Base-by-base conservation (phyloP, 768 basidiomycete genomes). In the Kwoniella heveanensis region DNA sequence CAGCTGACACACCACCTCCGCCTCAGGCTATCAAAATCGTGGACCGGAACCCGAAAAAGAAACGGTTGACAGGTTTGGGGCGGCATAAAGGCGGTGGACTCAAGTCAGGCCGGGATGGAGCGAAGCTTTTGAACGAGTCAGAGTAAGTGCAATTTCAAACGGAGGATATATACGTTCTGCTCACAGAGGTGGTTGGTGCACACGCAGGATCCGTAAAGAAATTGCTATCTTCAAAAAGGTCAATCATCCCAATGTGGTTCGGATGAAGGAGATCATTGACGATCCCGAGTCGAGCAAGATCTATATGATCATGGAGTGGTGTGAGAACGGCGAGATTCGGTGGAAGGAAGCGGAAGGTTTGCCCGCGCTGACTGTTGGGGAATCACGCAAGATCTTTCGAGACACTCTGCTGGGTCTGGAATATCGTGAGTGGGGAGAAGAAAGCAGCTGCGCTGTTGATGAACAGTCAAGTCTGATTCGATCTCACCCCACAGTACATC, bases 171-270 rank as follows among this genome's bases (percentile, higher is more conserved):
- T n/a, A n/a, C n/a, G n/a, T n/a, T n/a, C n/a, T n/a, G n/a, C n/a
- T n/a, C n/a, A n/a, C n/a, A n/a, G n/a, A n/a, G n/a, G n/a, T n/a
- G n/a, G n/a, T n/a, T 37, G 2, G 15, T 25, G 21, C 67, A 53
- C 37, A 13, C 48, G 5, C 67, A 91, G 92, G 82, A 92, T 96
- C 66, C 85, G 87, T 69, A 88, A 88, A 79, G 95, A 98, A 82
- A 93, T 98, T 63, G 96, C 96, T 1, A 94, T 98, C 79, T 96
- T 99, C 91, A 98, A 97, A 83, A 94, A 96, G 77, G 89, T 91
- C 73, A 83, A 88, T 51, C 92, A 96, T 75, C 88, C 90, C 0
- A 88, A 96, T 77, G 88, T 96, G 62, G 92, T 97, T 12, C 84
- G 88, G 66, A 84, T 99, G 60, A 87, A 87, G 70, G 93, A 97